A percentile compares a stretch with the other conserved stretches of the same genome.
phyloP scores from a whole-genome alignment of 2,329 filamentous ascomycete species.

The Trichoderma atrobrunneum region DNA sequence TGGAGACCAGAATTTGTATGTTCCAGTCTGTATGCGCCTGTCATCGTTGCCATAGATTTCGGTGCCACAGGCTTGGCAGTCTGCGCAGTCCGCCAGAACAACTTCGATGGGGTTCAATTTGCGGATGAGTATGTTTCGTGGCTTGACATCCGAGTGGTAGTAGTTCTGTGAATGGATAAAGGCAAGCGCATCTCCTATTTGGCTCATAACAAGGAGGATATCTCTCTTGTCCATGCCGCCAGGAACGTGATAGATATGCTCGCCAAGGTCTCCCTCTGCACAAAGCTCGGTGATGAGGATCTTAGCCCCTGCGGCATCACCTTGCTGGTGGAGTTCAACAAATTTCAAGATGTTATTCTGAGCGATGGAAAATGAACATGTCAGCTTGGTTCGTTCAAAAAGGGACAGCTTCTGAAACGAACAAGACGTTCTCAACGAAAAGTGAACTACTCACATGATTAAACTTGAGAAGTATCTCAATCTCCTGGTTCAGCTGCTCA shows the following conservation, averaged over 20 bases:
- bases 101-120: constrained; percentile 29
- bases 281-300: constrained; percentile 35
- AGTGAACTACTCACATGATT: constrained; percentile 27
- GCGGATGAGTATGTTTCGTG: constrained; percentile 33
- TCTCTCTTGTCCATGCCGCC: constrained; percentile 20
- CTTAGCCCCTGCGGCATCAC: constrained; percentile 17
- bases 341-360: constrained; percentile 32
- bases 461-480: constrained; percentile 23
- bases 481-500: constrained; percentile 28
- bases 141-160: constrained; percentile 35
- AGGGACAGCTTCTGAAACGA: neutral
- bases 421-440: neutral
- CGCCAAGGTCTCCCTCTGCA: constrained; percentile 28
- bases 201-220: constrained; percentile 24
- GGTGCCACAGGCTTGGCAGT: constrained; percentile 25
- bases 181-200: constrained; percentile 27
- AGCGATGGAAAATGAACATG: neutral
- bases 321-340: constrained; percentile 29
- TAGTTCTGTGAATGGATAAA: constrained; percentile 28
- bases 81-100: constrained; percentile 33
- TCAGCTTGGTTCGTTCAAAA: neutral
- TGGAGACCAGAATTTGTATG: constrained; percentile 31
- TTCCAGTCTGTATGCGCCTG: constrained; percentile 25
- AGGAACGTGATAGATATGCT: constrained; percentile 26
- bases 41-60: neutral